A percentile compares a stretch with the other conserved stretches of the same genome.
phyloP scores from a whole-genome alignment of 495 filamentous ascomycete genomes.

The Aspergillus sclerotioniger region DNA sequence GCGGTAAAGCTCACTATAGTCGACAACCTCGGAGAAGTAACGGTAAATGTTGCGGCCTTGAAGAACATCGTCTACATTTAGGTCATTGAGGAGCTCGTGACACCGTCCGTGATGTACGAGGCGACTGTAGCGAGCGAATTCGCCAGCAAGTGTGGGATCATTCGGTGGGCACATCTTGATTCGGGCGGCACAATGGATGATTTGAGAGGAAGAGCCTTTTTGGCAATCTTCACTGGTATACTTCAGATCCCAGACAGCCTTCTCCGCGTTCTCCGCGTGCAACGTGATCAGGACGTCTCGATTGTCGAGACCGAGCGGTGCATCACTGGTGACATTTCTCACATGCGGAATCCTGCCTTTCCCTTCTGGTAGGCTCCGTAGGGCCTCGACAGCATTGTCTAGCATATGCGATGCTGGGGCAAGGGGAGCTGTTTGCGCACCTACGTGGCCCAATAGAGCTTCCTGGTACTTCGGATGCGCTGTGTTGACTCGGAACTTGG shows the following conservation, averaged over 20 bases:
- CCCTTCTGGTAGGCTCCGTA: constrained; percentile 30
- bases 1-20: constrained; percentile 46
- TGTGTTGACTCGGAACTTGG: constrained; percentile 51
- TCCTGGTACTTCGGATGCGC: constrained; percentile 33
- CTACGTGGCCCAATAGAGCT: constrained; percentile 41
- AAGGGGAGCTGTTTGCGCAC: constrained; percentile 46
- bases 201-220: constrained; percentile 1
- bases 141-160: constrained; percentile 8
- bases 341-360: constrained; percentile 32
- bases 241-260: constrained; percentile 24
- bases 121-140: constrained; percentile 46
- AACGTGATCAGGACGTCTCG: constrained; percentile 39
- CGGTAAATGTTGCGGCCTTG: constrained; percentile 50
- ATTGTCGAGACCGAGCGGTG: constrained; percentile 40
- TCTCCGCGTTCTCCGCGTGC: constrained; percentile 13
- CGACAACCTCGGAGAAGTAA: constrained; percentile 45
- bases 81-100: constrained; percentile 32
- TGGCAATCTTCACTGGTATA: constrained; percentile 10
- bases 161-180: constrained; percentile 9
- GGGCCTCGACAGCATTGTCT: constrained; percentile 49
- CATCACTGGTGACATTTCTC: constrained; percentile 35
- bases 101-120: constrained; percentile 40
- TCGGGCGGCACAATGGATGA: constrained; percentile 16
- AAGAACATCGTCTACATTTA: constrained; percentile 46
- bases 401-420: constrained; percentile 48